These are phyloP conservation scores for Clavispora phyllophila DNA, from an alignment of 805 yeast species.

Conservation along the genomic window DNA sequence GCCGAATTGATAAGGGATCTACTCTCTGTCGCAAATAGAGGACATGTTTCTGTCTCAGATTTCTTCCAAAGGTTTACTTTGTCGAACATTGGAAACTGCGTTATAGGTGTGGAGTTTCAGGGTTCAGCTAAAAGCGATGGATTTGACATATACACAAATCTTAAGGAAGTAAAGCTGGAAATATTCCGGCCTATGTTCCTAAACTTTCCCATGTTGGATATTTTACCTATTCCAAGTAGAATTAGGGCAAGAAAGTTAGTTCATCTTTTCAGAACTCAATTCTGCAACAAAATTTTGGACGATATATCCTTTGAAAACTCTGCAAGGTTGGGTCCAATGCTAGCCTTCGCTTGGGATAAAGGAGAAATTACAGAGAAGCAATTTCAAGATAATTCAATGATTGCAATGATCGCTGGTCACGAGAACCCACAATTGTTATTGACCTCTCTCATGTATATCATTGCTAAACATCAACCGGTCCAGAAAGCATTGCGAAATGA, in stretches of 20 bases:
- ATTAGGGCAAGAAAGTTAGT: conserved; percentile 34
- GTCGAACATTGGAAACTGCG: conserved; percentile 46
- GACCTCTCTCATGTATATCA: conserved; percentile 41
- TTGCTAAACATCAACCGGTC: conserved; percentile 37
- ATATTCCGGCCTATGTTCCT: conserved; percentile 52
- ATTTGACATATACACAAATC: conserved; percentile 17
- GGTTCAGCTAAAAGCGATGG: conserved; percentile 13
- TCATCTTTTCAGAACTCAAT: conserved; percentile 21
- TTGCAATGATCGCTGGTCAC: conserved; percentile 57
- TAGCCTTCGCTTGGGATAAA: conserved; percentile 34
- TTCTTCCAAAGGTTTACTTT: conserved; percentile 43
- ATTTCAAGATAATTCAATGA: conserved; percentile 49
- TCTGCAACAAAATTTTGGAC: conserved; percentile 15
- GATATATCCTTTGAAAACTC: conserved; percentile 34
- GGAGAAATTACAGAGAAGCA: conserved; percentile 41
- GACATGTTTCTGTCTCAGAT: conserved; percentile 24
- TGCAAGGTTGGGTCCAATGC: conserved; percentile 15
- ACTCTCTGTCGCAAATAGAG: background rate
- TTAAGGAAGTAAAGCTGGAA: conserved; percentile 42
- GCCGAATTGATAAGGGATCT: background rate
- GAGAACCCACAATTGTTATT: conserved; percentile 55
- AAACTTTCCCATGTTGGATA: conserved; percentile 52
- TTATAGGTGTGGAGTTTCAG: conserved; percentile 42
- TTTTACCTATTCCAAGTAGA: conserved; percentile 45
- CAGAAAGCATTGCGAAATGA: conserved; percentile 29